Base-by-base conservation (phyloP, 1,284 basidiomycete genomes). In the Megacollybia platyphylla region DNA sequence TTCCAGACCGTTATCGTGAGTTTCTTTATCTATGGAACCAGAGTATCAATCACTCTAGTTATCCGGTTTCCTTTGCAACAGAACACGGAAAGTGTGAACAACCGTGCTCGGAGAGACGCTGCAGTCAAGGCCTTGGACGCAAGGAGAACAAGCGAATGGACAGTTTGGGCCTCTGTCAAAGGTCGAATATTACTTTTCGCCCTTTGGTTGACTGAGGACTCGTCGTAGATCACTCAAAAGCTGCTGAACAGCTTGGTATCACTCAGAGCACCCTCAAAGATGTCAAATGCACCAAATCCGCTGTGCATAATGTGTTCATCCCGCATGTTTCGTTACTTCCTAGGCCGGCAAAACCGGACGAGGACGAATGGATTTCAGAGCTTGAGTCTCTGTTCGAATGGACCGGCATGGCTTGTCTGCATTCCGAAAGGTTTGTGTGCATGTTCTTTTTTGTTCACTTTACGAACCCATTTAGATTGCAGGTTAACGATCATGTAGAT, bases 391-490 rank as follows among this genome's bases (percentile, higher is more conserved):
- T 82, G 10, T 77, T 79, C 43, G 82, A 84, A 54, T 85, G 81
- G 81, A 63, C 75, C 10, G 82, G 79, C 2, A 69, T 85, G 70
- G 76, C 73, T 20, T 46, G 57, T 37, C 51, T 71, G 7, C 64
- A 63, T 15, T 54, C 68, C 7, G 67, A 68, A 50, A 57, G 69
- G 69, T 67, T 46, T 7, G 51, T 24, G 5, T 5, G 40, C 2
- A 7, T 7, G 30, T 3, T 8, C 34, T 44, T 34, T 39, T 26
- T 4, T 26, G 39, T 43, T 20, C 26, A 24, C 36, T 20, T 38
- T 32, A 9, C 36, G 20, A 35, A 29, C 36, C 15, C 36, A 8
- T 37, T 31, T 42, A 71, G 70, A 46, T 48, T 72, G 20, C 48
- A 57, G 29, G 61, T 57, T 6, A 65, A 67, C 48, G 68, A 71